Base-by-base conservation (phyloP, 139 green algal genomes). In the Tetratostichococcus sp. region DNA sequence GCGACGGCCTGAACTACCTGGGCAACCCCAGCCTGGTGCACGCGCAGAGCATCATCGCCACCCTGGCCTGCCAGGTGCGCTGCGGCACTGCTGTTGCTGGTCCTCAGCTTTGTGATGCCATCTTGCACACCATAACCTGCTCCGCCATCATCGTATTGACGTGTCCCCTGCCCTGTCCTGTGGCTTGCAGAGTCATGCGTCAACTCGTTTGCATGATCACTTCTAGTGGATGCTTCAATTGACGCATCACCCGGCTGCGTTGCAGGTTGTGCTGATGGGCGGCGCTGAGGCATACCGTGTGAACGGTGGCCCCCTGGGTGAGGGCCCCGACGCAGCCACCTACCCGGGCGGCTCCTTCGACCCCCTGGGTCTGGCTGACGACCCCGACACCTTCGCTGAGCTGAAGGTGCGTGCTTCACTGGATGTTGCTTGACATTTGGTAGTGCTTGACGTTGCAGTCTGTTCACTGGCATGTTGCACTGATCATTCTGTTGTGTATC, bases 321-420 rank as follows among this genome's bases (percentile, higher is more conserved):
- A 80, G 43, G 80, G 85, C 77, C 80, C 78, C 62, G 78, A 88
- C 34, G 86, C 93, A 80, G 35, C 71, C 69, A 81, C 91, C 59
- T 89, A 93, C 86, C 87, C 89, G 58, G 88, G 87, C 70, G 85
- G 88, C 81, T 70, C 77, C 81, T 95, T 95, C 75, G 93, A 98
- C 91, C 93, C 93, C 80, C 84, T 97, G 78, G 92, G 92, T 74
- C 90, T 97, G 80, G 93, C 93, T 87, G 94, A 97, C 85, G 93
- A 97, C 91, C 93, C 94, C 72, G 92, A 96, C 81, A 90, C 91
- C 79, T 88, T 97, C 58, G 88, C 92, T 72, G 91, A 96, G 88
- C 89, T 95, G 42, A 90, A 89, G 80, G 83, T 91, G 34, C 39
- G 6, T 57, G 31, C 33, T 71, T 71, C 11, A 19, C 57, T 11